Base-by-base conservation (phyloP, 2,329 filamentous ascomycete genomes). In the Sporothrix curviconia region DNA sequence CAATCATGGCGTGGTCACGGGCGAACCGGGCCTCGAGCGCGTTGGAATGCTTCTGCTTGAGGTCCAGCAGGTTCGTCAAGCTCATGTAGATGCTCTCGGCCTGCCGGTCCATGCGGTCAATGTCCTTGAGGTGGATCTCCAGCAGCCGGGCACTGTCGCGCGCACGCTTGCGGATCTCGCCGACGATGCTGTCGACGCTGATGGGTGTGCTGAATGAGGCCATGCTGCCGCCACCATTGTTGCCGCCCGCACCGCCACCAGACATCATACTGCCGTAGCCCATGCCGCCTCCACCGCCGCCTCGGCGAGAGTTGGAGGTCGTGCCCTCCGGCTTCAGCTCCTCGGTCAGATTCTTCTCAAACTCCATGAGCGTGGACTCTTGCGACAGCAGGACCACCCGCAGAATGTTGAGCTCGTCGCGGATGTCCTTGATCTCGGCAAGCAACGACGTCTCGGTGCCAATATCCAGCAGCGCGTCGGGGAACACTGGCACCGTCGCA, bases 21-120 rank as follows among this genome's bases (percentile, higher is more conserved):
- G 79, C 77, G 54, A 80, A 85, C 3, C 83, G 78, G 1, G 83
- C 84, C 65, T 87, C 84, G 47, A 85, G 79, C 0, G 82, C 82
- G 68, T 86, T 87, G 61, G 82, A 83, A 58, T 87, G 83, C 67
- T 86, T 86, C 64, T 87, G 84, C 64, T 87, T 87, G 1, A 86
- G 74, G 61, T 87, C 84, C 0, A 87, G 77, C 5, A 87, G 70
- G 62, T 86, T 79, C 0, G 79, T 83, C 44, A 86, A 77, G 57
- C 76, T 79, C 43, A 76, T 71, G 64, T 85, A 85, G 60, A 85
- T 80, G 22, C 78, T 75, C 58, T 79, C 74, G 0, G 83, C 82
- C 66, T 85, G 83, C 52, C 78, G 77, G 64, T 84, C 79, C 83
- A 86, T 86, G 15, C 82, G 75, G 34, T 78, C 74, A n/a, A 86